Conservation (phyloP, 1,284 basidiomycete genomes). For the Apiotrichum siamense region DNA sequence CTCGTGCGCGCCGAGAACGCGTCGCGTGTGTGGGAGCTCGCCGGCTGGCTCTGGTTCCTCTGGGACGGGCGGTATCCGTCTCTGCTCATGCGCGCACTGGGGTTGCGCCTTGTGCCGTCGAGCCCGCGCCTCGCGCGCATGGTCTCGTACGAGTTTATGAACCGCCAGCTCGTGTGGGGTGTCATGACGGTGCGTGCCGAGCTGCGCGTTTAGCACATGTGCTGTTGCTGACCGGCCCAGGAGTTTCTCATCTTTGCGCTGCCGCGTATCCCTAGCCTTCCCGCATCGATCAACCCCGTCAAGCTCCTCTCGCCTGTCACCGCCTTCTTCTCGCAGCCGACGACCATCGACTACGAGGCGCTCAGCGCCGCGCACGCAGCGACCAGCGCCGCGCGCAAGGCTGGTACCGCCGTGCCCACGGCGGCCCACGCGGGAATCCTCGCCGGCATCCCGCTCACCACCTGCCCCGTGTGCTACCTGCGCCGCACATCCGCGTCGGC, state of each 20-base stretch:
- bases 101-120: constrained; percentile 70
- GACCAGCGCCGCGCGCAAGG: constrained; percentile 13
- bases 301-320: constrained; percentile 36
- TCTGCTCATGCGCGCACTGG: constrained; percentile 72
- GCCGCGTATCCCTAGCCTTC: constrained; percentile 66
- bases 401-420: constrained; percentile 1
- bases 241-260: constrained; percentile 93
- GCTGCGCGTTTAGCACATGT: too few relatives aligned
- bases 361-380: constrained; percentile 3
- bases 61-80: constrained; percentile 86
- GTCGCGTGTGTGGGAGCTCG: constrained; percentile 57
- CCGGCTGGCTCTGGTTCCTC: constrained; percentile 77
- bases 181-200: constrained; percentile 74
- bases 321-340: constrained; percentile 22
- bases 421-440: constrained; percentile 35
- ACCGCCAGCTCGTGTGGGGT: constrained; percentile 98
- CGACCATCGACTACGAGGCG: constrained; percentile 28
- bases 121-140: constrained; percentile 66
- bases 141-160: constrained; percentile 98
- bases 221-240: constrained; percentile 49
- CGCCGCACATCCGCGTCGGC: constrained; percentile 23
- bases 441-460: constrained; percentile 36
- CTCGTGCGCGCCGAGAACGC: constrained; percentile 63
- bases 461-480: constrained; percentile 50
- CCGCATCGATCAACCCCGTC: constrained; percentile 54